phyloP scores from a whole-genome alignment of 176 grass and related monocot species.

The Urochloa ruziziensis region DNA sequence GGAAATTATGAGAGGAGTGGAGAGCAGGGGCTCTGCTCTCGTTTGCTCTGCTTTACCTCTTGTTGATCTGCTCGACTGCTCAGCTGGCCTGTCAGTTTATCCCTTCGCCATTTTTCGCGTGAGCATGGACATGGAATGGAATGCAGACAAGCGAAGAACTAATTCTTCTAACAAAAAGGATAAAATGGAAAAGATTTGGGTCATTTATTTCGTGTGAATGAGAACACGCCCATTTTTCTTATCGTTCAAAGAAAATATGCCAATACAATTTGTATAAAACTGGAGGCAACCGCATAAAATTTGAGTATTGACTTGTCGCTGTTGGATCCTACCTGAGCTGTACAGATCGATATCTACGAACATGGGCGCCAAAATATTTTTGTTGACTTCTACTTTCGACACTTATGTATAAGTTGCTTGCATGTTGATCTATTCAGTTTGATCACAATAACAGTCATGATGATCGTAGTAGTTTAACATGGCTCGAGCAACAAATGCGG shows the following conservation, averaged over 20 bases:
- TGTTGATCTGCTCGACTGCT: neutral
- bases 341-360: neutral
- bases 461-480: no score
- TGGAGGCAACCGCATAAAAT: neutral
- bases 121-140: constrained; percentile 16
- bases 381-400: neutral
- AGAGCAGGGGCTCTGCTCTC: neutral
- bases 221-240: neutral
- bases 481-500: no score
- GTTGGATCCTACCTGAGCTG: neutral
- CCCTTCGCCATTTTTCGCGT: constrained; percentile 21
- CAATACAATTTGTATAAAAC: neutral
- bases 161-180: neutral
- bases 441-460: no score
- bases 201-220: constrained; percentile 22
- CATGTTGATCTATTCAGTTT: neutral
- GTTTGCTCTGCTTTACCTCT: neutral
- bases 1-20: neutral
- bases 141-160: neutral
- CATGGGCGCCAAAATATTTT: neutral
- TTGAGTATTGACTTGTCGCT: neutral
- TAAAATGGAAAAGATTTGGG: neutral
- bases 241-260: neutral
- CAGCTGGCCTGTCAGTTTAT: neutral
- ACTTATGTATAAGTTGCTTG: neutral